A percentile compares a stretch with the other conserved stretches of the same genome.
Conservation (phyloP, 257 asterid species). For the Coffea eugenioides region DNA sequence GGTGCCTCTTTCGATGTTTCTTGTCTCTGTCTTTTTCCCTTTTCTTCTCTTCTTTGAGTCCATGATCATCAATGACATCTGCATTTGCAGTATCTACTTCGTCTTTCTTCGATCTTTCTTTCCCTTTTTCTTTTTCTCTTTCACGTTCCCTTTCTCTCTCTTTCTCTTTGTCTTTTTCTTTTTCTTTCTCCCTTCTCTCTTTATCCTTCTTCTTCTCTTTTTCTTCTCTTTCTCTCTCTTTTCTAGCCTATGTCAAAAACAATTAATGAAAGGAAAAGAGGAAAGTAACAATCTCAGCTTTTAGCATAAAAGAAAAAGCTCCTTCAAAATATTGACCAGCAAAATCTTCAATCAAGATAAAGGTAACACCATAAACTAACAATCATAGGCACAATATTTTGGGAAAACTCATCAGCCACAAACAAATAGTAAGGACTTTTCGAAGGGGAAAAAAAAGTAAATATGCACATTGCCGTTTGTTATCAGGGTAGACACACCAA, state of each 20-base stretch:
- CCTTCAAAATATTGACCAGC: background rate
- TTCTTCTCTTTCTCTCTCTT: conserved; percentile 85
- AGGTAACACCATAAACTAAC: background rate
- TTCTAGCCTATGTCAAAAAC: conserved; percentile 55
- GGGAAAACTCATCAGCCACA: background rate
- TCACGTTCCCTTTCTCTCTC: conserved; percentile 68
- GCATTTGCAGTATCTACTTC: conserved; percentile 55
- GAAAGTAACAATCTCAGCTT: background rate
- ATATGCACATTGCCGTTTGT: too few relatives aligned
- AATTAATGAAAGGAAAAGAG: background rate
- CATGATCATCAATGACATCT: conserved; percentile 47
- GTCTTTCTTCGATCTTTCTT: conserved; percentile 60
- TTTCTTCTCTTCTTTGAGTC: conserved; percentile 59
- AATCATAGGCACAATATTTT: background rate
- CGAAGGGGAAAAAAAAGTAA: too few relatives aligned
- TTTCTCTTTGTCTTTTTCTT: conserved; percentile 48
- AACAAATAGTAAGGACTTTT: too few relatives aligned
- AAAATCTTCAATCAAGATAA: background rate
- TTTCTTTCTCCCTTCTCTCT: conserved; percentile 44
- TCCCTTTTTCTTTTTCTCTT: conserved; percentile 67
- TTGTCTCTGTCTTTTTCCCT: conserved; percentile 81
- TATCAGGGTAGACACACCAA: background rate
- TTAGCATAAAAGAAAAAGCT: background rate
- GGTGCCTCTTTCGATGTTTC: conserved; percentile 88
- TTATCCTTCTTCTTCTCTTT: conserved; percentile 68